Evolutionary conservation across 108 stramenopile species (phyloP).

Genomic region (Fistulifera solaris): DNA sequence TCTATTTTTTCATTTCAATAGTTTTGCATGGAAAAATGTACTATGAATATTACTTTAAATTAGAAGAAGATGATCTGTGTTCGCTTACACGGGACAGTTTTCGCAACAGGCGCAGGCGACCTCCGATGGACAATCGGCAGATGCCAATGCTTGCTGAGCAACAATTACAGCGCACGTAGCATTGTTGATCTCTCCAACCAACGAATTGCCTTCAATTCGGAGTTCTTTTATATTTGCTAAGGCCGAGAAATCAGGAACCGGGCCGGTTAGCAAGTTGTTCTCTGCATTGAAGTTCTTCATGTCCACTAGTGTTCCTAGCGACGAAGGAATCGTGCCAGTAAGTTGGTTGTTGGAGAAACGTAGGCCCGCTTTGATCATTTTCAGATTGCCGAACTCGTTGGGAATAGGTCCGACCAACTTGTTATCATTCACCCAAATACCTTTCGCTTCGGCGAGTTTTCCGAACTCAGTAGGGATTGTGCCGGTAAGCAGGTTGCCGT

Average conservation of each 20-base stretch:
- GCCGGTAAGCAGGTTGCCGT: neutral
- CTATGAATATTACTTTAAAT: too few species aligned
- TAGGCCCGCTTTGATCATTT: neutral
- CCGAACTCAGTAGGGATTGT: constrained; percentile 1
- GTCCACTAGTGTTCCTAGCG: neutral
- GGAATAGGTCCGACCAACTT: constrained; percentile 44
- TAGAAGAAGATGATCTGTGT: too few species aligned
- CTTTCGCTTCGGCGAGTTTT: constrained; percentile 4
- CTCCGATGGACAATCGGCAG: too few species aligned
- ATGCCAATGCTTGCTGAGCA: too few species aligned
- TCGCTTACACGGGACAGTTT: too few species aligned
- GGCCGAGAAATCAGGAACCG: neutral
- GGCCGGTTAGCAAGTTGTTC: constrained; percentile 4
- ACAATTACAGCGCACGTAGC: neutral
- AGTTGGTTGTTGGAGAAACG: neutral
- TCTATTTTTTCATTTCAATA: too few species aligned
- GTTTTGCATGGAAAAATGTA: too few species aligned
- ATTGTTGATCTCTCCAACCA: neutral
- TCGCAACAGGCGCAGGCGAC: too few species aligned
- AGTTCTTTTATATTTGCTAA: neutral
- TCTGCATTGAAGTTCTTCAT: neutral
- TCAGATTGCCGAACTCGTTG: constrained; percentile 29
- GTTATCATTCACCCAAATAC: constrained; percentile 26
- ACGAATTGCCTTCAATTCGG: constrained; percentile 1
- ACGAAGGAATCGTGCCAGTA: neutral